phyloP scores from a whole-genome alignment of 2,329 filamentous ascomycete species.

The Orbilia blumenaviensis region DNA sequence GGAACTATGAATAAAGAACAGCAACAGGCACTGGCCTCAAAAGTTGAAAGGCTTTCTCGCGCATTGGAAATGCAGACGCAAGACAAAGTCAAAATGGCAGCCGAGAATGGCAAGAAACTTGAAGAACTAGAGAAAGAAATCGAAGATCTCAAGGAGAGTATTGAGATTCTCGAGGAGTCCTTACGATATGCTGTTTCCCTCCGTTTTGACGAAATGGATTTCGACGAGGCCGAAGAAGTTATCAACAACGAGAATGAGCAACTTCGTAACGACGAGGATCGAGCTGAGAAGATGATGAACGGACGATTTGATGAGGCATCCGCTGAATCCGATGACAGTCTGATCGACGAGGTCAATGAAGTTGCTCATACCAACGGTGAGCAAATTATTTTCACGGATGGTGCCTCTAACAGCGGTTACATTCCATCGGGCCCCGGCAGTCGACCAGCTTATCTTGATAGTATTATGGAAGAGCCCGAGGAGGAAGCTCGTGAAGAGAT shows the following conservation, averaged over 20 bases:
- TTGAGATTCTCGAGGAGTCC: constrained; percentile 50
- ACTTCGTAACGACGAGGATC: constrained; percentile 28
- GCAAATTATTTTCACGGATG: constrained; percentile 41
- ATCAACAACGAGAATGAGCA: constrained; percentile 18
- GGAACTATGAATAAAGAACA: constrained; percentile 19
- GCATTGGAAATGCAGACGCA: constrained; percentile 25
- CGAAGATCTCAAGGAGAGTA: constrained; percentile 37
- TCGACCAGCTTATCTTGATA: constrained; percentile 41
- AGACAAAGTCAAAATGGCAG: constrained; percentile 24
- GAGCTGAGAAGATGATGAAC: constrained; percentile 51
- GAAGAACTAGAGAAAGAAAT: constrained; percentile 41
- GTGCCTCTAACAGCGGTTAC: constrained; percentile 38
- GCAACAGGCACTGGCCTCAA: constrained; percentile 13
- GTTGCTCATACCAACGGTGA: constrained; percentile 17
- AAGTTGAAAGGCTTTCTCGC: constrained; percentile 20
- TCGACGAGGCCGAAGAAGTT: constrained; percentile 13
- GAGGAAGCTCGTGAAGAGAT: constrained; percentile 24
- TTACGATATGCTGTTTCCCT: constrained; percentile 40
- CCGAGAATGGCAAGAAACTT: constrained; percentile 36
- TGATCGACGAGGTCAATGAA: constrained; percentile 49
- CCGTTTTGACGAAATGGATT: constrained; percentile 18
- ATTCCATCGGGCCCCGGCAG: constrained; percentile 3
- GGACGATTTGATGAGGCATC: constrained; percentile 49
- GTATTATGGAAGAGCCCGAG: constrained; percentile 51
- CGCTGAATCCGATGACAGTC: constrained; percentile 36